phyloP scores from a whole-genome alignment of 306 rosid species.

The Luffa acutangula region DNA sequence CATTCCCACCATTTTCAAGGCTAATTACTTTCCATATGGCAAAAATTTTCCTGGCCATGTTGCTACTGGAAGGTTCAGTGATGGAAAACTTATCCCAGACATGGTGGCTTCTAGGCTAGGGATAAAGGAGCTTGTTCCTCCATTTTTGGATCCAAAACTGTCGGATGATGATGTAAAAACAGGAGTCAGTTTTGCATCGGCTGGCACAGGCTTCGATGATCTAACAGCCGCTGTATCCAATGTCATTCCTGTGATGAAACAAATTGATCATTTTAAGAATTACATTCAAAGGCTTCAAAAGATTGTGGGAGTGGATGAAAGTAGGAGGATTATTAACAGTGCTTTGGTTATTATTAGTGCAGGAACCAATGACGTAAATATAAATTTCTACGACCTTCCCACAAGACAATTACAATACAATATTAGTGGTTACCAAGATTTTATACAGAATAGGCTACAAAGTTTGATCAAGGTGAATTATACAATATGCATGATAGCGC shows the following conservation, averaged over 20 bases:
- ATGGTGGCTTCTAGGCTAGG: constrained; percentile 32
- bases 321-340: constrained; percentile 17
- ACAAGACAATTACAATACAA: constrained; percentile 28
- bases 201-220: constrained; percentile 43
- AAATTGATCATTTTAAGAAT: constrained; percentile 32
- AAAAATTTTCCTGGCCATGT: constrained; percentile 39
- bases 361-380: constrained; percentile 47
- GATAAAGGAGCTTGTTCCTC: constrained; percentile 49
- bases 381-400: constrained; percentile 42
- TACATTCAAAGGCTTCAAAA: constrained; percentile 27
- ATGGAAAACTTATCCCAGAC: constrained; percentile 53
- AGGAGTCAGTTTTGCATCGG: constrained; percentile 58
- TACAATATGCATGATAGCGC: not conserved
- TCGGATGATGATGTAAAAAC: constrained; percentile 33
- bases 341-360: constrained; percentile 46
- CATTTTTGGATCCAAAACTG: constrained; percentile 35
- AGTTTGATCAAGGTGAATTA: constrained; percentile 29
- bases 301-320: constrained; percentile 32
- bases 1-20: constrained; percentile 27
- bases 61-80: constrained; percentile 50
- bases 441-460: constrained; percentile 29
- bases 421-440: constrained; percentile 42
- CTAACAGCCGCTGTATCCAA: constrained; percentile 17
- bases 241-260: constrained; percentile 34
- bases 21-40: constrained; percentile 49